Conservation (phyloP, 2,329 filamentous ascomycete species). For the Fusarium floridanum region DNA sequence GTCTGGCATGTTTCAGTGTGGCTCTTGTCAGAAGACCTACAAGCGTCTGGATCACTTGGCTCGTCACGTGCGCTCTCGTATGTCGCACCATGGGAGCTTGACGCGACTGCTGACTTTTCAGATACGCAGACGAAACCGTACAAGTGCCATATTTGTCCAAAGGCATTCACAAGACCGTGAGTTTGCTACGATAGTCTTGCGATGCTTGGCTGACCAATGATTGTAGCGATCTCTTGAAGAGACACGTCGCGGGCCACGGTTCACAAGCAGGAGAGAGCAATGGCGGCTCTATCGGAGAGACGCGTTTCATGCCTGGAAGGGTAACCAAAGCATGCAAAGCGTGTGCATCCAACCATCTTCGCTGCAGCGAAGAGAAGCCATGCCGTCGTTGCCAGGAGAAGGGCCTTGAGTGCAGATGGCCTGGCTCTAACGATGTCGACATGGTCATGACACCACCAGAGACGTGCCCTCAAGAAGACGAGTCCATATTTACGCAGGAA, state of each 20-base stretch:
- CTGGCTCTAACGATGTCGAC: constrained; percentile 20
- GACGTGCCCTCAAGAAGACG: constrained; percentile 10
- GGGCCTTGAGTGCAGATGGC: constrained; percentile 47
- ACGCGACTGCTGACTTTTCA: constrained; percentile 17
- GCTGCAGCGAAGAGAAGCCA: constrained; percentile 49
- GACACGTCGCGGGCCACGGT: constrained; percentile 41
- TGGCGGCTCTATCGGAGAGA: constrained; percentile 2
- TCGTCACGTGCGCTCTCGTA: constrained; percentile 52
- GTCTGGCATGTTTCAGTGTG: constrained; percentile 46
- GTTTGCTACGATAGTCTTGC: neutral
- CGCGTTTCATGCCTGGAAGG: constrained; percentile 35
- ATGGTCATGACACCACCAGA: constrained; percentile 27
- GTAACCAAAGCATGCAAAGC: constrained; percentile 46
- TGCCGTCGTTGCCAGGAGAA: constrained; percentile 46
- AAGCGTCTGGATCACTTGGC: constrained; percentile 50
- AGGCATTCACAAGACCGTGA: constrained; percentile 49
- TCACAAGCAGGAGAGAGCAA: constrained; percentile 19
- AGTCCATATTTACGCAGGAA: constrained; percentile 8
- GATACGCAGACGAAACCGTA: constrained; percentile 50
- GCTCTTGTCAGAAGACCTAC: constrained; percentile 45
- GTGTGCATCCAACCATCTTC: constrained; percentile 48
- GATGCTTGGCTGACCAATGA: neutral
- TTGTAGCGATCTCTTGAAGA: constrained; percentile 45
- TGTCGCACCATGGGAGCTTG: neutral
- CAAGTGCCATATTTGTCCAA: constrained; percentile 47